These are phyloP conservation scores for Diplocarpon rosae DNA, from an alignment of 2,329 filamentous ascomycete genomes.

Conservation along the genomic window DNA sequence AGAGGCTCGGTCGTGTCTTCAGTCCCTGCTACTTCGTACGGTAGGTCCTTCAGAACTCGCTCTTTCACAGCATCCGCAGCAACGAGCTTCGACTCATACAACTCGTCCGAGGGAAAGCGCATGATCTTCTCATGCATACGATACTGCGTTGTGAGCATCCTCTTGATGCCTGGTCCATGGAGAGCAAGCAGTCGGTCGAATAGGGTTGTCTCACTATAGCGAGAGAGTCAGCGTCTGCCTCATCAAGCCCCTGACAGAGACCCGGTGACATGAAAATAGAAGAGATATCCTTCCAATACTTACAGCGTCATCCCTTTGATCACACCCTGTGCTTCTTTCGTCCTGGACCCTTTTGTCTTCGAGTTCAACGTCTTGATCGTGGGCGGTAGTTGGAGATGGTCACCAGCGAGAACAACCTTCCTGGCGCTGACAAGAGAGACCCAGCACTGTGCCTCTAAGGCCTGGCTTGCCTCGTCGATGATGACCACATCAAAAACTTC, in stretches of 20 bases:
- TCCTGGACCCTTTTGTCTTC: too few relatives aligned
- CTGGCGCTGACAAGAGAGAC: constrained; percentile 70
- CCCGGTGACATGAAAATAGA: too few relatives aligned
- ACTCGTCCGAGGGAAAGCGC: constrained; percentile 79
- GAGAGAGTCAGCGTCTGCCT: too few relatives aligned
- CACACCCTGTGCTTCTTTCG: too few relatives aligned
- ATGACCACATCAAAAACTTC: constrained; percentile 87
- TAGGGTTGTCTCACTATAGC: constrained; percentile 86
- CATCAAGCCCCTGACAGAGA: too few relatives aligned
- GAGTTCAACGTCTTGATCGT: constrained; percentile 75
- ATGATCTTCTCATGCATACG: constrained; percentile 97
- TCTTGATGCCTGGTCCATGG: constrained; percentile 75
- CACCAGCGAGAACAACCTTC: constrained; percentile 85
- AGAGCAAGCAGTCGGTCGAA: constrained; percentile 80
- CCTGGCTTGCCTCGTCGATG: constrained; percentile 93
- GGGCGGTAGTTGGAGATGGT: constrained; percentile 87
- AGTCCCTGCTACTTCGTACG: constrained; percentile 64
- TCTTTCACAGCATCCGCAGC: constrained; percentile 70
- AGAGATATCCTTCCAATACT: too few relatives aligned
- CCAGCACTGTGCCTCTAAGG: constrained; percentile 95
- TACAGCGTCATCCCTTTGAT: constrained; percentile 50
- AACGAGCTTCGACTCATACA: constrained; percentile 73
- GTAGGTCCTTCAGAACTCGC: constrained; percentile 64
- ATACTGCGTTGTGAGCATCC: constrained; percentile 94
- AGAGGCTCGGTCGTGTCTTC: constrained; percentile 84